Base-by-base conservation (phyloP, 2,329 filamentous ascomycete genomes). In the Xylariaceae sp. region DNA sequence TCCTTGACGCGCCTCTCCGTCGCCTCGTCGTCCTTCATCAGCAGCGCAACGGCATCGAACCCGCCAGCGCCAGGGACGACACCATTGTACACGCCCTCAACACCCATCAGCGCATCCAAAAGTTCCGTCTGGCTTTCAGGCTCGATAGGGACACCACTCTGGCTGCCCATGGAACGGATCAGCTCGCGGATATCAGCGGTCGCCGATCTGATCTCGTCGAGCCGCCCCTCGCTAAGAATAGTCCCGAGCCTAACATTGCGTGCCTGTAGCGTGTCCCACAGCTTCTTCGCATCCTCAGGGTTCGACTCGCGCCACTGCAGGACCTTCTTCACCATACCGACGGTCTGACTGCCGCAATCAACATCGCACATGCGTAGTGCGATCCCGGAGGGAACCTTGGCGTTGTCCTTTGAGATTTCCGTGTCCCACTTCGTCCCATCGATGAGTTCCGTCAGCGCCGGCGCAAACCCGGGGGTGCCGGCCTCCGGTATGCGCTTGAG, bases 11-110 rank as follows among this genome's bases (percentile, higher is more conserved):
- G 73, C 27, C 68, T 67, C 53, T 86, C 73, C 1, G 89, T 88
- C 47, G 78, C 79, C 37, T 76, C 77, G 51, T 88, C 84, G 64
- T 96, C 89, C 64, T 80, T 79, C 60, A 96, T 82, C 56, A 99
- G 71, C 57, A 99, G 70, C 0, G 87, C 88, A 53, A 96, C 79
- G 1, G 94, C 94, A 75, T 99, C 94, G 67, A 88, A 96, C 0
- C 94, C 94, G 7, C 94, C 94, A 0, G 94, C 94, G 0, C 94
- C 94, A 0, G 94, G 94, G 0, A 96, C 94, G 0, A 97, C 90
- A 0, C 91, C 94, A 0, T 91, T 91, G 60, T 91, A 82, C 2
- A 97, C 91, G 4, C 92, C 94, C 0, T 87, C 79, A 1, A 96
- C 74, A 3, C 63, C 66, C 3, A 77, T 80, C 54, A 92, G 78